These are phyloP conservation scores for Capsicum chinense DNA, from an alignment of 257 asterid genomes.

Conservation along the genomic window DNA sequence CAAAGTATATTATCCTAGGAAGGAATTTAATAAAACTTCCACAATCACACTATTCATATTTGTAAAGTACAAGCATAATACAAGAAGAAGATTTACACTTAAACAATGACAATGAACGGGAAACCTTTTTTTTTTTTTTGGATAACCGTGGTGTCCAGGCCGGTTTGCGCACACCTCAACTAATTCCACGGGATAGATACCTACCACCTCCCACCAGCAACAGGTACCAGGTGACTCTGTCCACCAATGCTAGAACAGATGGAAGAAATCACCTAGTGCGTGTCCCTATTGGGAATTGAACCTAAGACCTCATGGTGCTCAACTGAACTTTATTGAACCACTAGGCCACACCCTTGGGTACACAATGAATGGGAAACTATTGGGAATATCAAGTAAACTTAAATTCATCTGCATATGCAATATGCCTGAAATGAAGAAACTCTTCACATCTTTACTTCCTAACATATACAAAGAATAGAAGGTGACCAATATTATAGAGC, in stretches of 20 bases:
- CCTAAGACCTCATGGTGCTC: too few relatives aligned
- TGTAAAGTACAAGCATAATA: not conserved
- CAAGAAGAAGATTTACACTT: not conserved
- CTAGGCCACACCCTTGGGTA: too few relatives aligned
- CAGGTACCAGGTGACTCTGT: too few relatives aligned
- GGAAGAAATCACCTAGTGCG: too few relatives aligned
- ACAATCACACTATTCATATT: not conserved
- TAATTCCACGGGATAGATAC: too few relatives aligned
- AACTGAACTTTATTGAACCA: too few relatives aligned
- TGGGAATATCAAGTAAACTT: not conserved
- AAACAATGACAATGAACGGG: not conserved
- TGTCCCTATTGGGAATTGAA: too few relatives aligned
- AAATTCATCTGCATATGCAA: not conserved
- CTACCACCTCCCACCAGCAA: too few relatives aligned
- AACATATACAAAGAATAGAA: not conserved
- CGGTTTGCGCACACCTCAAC: too few relatives aligned
- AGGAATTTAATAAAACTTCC: constrained; percentile 2
- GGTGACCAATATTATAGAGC: not conserved
- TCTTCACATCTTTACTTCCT: not conserved
- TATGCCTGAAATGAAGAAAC: not conserved
- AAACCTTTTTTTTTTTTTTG: too few relatives aligned
- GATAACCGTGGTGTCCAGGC: too few relatives aligned
- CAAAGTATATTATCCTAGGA: not conserved
- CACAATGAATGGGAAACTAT: not conserved
- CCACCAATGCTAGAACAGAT: too few relatives aligned